Evolutionary conservation across 306 rosid species (phyloP).

Genomic region (Castanea crenata): DNA sequence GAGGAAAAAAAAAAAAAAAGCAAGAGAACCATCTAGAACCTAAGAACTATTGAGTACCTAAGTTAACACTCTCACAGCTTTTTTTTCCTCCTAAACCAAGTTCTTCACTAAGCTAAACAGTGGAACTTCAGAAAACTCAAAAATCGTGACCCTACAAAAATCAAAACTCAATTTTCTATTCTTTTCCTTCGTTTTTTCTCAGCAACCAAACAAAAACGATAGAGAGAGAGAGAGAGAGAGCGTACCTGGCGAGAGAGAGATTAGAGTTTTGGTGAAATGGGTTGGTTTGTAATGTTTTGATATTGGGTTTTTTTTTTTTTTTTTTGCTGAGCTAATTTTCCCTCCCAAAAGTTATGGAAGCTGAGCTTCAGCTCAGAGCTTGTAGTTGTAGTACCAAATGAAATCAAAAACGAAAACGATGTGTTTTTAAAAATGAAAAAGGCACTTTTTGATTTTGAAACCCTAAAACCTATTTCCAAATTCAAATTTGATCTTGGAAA

Average conservation of each 20-base stretch:
- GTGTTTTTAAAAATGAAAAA: too few relatives aligned
- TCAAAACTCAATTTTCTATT: not conserved
- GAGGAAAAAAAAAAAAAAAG: not conserved
- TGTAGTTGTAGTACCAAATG: not conserved
- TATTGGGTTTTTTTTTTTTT: not conserved
- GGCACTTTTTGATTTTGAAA: constrained; percentile 1
- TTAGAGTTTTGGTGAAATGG: constrained; percentile 8
- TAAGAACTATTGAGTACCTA: not conserved
- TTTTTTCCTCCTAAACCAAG: not conserved
- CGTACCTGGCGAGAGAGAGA: constrained; percentile 31
- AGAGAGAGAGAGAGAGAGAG: constrained; percentile 20
- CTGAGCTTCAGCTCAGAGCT: not conserved
- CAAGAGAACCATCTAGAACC: not conserved
- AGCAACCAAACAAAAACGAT: constrained; percentile 9
- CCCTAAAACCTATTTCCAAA: constrained; percentile 31
- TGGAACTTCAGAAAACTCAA: not conserved
- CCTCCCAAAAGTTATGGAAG: constrained; percentile 31
- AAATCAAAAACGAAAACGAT: not conserved
- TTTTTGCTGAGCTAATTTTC: constrained; percentile 10
- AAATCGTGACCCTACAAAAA: not conserved
- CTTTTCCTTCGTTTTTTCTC: not conserved
- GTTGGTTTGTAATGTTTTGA: not conserved
- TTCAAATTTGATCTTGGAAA: constrained; percentile 3
- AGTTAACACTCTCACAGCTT: not conserved
- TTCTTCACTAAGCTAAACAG: not conserved